phyloP scores from a whole-genome alignment of 371 early-diverging fungal species.

The Dipsacomyces acuminosporus region DNA sequence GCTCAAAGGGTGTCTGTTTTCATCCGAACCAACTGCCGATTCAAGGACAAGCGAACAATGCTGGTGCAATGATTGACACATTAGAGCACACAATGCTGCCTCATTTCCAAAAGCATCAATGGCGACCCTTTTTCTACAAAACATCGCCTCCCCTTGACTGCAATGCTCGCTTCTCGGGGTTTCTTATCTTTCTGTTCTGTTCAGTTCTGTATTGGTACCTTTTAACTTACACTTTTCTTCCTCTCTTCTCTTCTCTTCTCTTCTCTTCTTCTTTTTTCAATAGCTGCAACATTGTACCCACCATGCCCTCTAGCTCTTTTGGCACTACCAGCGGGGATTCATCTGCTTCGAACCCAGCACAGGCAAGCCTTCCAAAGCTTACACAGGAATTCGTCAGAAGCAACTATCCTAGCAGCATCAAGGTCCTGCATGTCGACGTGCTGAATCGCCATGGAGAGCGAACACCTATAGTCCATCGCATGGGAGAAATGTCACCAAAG shows the following conservation, averaged over 20 bases:
- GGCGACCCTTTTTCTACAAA: too few relatives aligned
- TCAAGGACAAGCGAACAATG: too few relatives aligned
- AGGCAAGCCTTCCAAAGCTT: conserved; percentile 34
- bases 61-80: too few relatives aligned
- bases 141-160: too few relatives aligned
- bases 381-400: conserved; percentile 30
- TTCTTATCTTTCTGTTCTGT: too few relatives aligned
- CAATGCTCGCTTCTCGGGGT: too few relatives aligned
- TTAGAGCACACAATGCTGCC: too few relatives aligned
- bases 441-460: conserved; percentile 62
- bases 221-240: too few relatives aligned
- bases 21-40: too few relatives aligned
- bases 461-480: conserved; percentile 51
- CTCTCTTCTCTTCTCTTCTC: not conserved
- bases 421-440: conserved; percentile 48
- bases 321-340: conserved; percentile 6
- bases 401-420: conserved; percentile 22
- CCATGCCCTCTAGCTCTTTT: not conserved
- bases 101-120: too few relatives aligned
- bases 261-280: not conserved
- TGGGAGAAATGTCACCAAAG: conserved; percentile 48
- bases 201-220: too few relatives aligned
- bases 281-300: not conserved
- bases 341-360: conserved; percentile 1
- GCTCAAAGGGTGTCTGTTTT: too few relatives aligned